Evolutionary conservation across 2,329 filamentous ascomycete species (phyloP).

Genomic region (Phialophora tarda): DNA sequence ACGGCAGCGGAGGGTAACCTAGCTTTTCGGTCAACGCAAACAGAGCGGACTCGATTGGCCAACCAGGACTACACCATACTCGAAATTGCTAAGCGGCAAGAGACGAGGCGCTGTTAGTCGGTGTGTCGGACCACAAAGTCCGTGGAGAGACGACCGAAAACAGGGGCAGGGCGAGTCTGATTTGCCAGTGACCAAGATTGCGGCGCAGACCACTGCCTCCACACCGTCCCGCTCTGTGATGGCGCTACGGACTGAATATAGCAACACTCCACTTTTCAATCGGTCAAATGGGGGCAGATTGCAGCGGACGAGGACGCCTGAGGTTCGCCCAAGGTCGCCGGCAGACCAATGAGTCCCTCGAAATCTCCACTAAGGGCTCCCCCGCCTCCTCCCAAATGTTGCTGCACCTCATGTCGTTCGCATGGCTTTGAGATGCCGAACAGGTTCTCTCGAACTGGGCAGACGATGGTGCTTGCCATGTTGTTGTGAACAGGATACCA

Average conservation of each 20-base stretch:
- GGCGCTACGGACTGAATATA: slow-evolving; percentile 38
- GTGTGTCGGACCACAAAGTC: slow-evolving; percentile 32
- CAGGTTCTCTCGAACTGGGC: neutral
- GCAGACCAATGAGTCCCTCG: slow-evolving; percentile 6
- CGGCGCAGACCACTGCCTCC: slow-evolving; percentile 23
- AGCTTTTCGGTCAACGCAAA: neutral
- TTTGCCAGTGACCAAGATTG: slow-evolving; percentile 30
- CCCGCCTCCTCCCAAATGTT: neutral
- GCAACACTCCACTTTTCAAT: slow-evolving; percentile 27
- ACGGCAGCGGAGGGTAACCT: neutral
- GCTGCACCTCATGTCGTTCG: neutral
- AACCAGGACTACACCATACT: neutral
- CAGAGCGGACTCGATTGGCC: slow-evolving; percentile 8
- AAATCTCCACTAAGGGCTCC: slow-evolving; percentile 20
- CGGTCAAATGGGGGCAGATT: slow-evolving; percentile 3
- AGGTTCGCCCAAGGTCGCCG: neutral
- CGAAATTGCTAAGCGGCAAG: slow-evolving; percentile 2
- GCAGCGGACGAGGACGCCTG: slow-evolving; percentile 6
- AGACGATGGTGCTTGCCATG: neutral
- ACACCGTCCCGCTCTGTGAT: slow-evolving; percentile 8
- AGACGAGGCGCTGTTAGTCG: slow-evolving; percentile 26
- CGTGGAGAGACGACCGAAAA: slow-evolving; percentile 27
- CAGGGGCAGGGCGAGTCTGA: slow-evolving; percentile 12
- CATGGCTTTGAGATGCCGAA: neutral
- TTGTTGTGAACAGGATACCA: neutral